Conservation (phyloP, 2,329 filamentous ascomycete genomes). For the Trichoderma lentiforme region DNA sequence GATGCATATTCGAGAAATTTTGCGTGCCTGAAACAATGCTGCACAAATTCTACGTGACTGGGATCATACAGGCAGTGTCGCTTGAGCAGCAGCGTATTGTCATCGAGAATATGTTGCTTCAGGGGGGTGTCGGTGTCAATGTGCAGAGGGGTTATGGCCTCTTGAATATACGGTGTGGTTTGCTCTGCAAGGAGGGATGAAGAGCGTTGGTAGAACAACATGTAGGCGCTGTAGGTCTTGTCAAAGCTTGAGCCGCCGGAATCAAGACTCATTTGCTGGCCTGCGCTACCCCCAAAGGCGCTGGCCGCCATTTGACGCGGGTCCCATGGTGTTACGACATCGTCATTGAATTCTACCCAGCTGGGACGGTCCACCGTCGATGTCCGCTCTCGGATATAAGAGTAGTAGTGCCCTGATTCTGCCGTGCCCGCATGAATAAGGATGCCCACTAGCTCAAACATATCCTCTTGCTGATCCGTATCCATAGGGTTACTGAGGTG, state of each 20-base stretch:
- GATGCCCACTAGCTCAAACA: conserved; percentile 92
- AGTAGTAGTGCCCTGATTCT: conserved; percentile 96
- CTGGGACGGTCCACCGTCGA: conserved; percentile 43
- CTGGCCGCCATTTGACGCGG: conserved; percentile 66
- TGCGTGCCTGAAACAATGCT: conserved; percentile 57
- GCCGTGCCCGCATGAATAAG: conserved; percentile 91
- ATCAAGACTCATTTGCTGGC: conserved; percentile 50
- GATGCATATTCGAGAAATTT: conserved; percentile 42
- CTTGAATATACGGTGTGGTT: conserved; percentile 33
- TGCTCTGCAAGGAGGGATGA: conserved; percentile 57
- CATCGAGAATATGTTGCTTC: conserved; percentile 59
- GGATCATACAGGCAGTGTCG: conserved; percentile 78
- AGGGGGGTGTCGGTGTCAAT: conserved; percentile 45
- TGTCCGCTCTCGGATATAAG: conserved; percentile 81
- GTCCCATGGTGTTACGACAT: conserved; percentile 75
- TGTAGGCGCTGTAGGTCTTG: conserved; percentile 87
- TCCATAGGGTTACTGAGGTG: conserved; percentile 65
- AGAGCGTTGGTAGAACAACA: conserved; percentile 92
- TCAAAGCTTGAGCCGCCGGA: conserved; percentile 49
- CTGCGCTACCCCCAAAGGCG: conserved; percentile 70
- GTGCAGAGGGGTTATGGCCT: conserved; percentile 36
- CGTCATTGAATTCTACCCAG: conserved; percentile 96
- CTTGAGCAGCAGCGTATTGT: conserved; percentile 71
- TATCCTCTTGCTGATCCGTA: conserved; percentile 55
- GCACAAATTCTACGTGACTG: conserved; percentile 65